These are phyloP conservation scores for Rhamnella rubrinervis DNA, from an alignment of 331 rosid genomes.

Conservation along the genomic window DNA sequence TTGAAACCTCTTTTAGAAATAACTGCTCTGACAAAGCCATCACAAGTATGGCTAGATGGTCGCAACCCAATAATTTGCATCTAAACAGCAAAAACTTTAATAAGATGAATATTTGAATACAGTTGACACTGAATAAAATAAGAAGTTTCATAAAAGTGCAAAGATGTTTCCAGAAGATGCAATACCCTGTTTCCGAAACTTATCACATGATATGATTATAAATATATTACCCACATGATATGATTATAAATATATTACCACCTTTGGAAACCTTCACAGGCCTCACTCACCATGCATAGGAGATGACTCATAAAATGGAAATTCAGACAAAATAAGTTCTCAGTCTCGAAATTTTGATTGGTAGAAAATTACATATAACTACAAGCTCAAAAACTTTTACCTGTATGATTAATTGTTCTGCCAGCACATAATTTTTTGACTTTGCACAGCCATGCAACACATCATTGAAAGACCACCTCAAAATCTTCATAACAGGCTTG, in stretches of 20 bases:
- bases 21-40: slow-evolving; percentile 61
- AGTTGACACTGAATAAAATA: slow-evolving; percentile 3
- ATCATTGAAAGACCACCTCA: slow-evolving; percentile 64
- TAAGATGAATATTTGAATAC: slow-evolving; percentile 31
- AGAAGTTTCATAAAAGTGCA: background rate
- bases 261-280: too few species aligned
- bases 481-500: slow-evolving; percentile 31
- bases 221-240: too few species aligned
- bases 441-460: slow-evolving; percentile 58
- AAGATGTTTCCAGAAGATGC: background rate
- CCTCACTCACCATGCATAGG: too few species aligned
- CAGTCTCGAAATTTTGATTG: background rate
- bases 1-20: slow-evolving; percentile 46
- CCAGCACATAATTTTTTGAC: slow-evolving; percentile 44
- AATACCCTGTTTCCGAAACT: too few species aligned
- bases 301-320: too few species aligned
- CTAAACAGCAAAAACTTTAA: slow-evolving; percentile 34
- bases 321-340: background rate
- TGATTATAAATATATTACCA: too few species aligned
- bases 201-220: too few species aligned
- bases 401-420: slow-evolving; percentile 59
- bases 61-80: slow-evolving; percentile 75
- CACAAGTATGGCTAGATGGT: slow-evolving; percentile 56
- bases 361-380: background rate
- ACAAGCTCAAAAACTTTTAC: slow-evolving; percentile 35